Conservation (phyloP, 441 rosid genomes). For the Isatis lusitanica region DNA sequence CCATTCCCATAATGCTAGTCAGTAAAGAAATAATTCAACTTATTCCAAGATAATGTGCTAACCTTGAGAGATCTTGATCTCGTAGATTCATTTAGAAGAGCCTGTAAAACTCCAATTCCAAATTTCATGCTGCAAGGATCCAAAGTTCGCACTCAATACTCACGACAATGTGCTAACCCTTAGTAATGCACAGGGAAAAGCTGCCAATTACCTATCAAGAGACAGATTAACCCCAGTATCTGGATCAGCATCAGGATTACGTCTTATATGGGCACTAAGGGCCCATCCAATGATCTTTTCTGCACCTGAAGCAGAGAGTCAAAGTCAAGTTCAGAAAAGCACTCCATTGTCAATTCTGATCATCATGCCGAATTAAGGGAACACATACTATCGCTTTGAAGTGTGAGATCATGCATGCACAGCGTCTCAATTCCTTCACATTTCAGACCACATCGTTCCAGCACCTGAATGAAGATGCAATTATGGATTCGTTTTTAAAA, state of each 20-base stretch:
- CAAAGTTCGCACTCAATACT: conserved; percentile 33
- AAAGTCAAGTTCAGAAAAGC: conserved; percentile 8
- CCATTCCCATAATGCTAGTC: not conserved
- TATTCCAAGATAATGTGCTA: conserved; percentile 16
- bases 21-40: not conserved
- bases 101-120: conserved; percentile 75
- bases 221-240: conserved; percentile 57
- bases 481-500: conserved; percentile 5
- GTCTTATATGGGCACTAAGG: conserved; percentile 74
- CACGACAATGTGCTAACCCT: too few species aligned
- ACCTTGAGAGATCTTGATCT: conserved; percentile 89
- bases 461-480: conserved; percentile 46
- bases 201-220: conserved; percentile 64
- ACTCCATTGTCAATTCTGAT: not conserved
- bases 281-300: conserved; percentile 94
- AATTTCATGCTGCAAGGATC: conserved; percentile 68
- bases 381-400: conserved; percentile 71
- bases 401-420: conserved; percentile 66
- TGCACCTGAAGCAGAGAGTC: conserved; percentile 54
- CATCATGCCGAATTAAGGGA: conserved; percentile 16
- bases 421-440: conserved; percentile 64
- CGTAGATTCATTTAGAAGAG: conserved; percentile 71
- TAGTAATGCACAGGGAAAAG: conserved; percentile 23
- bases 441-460: conserved; percentile 57
- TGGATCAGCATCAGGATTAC: conserved; percentile 59